phyloP scores from a whole-genome alignment of 2,329 filamentous ascomycete species.

The Coniochaeta sp. region DNA sequence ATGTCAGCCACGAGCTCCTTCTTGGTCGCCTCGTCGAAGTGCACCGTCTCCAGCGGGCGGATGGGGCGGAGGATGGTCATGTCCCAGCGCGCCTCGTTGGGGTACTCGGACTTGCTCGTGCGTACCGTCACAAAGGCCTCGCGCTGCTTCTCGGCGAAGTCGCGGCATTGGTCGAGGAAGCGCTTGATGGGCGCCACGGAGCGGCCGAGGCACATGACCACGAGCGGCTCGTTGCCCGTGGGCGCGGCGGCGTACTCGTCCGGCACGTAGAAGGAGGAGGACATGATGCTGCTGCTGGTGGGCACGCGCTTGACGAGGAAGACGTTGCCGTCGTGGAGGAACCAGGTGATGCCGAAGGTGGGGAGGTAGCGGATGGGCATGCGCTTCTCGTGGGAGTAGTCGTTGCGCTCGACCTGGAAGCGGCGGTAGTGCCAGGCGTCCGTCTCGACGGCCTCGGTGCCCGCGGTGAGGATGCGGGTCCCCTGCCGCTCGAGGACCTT shows the following conservation, averaged over 20 bases:
- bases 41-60: conserved; percentile 26
- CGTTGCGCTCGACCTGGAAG: conserved; percentile 18
- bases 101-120: conserved; percentile 18
- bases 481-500: conserved; percentile 22
- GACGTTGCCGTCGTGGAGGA: conserved; percentile 23
- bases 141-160: conserved; percentile 32
- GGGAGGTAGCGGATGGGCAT: conserved; percentile 28
- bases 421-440: conserved; percentile 23
- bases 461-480: conserved; percentile 26
- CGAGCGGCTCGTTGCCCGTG: conserved; percentile 27
- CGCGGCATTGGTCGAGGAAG: conserved; percentile 38
- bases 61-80: conserved; percentile 25
- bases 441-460: conserved; percentile 22
- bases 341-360: conserved; percentile 29
- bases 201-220: conserved; percentile 31
- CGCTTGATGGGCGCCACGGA: conserved; percentile 40
- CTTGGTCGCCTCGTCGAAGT: conserved; percentile 37
- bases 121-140: conserved; percentile 28
- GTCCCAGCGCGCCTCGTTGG: conserved; percentile 24
- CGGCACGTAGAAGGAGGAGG: conserved; percentile 13
- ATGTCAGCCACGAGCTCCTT: conserved; percentile 63
- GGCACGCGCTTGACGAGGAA: conserved; percentile 28
- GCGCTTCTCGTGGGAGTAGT: conserved; percentile 25
- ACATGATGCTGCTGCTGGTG: conserved; percentile 9
- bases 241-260: conserved; percentile 26